Evolutionary conservation across 1,284 basidiomycete genomes (phyloP).

Genomic region (Coniophora puteana): DNA sequence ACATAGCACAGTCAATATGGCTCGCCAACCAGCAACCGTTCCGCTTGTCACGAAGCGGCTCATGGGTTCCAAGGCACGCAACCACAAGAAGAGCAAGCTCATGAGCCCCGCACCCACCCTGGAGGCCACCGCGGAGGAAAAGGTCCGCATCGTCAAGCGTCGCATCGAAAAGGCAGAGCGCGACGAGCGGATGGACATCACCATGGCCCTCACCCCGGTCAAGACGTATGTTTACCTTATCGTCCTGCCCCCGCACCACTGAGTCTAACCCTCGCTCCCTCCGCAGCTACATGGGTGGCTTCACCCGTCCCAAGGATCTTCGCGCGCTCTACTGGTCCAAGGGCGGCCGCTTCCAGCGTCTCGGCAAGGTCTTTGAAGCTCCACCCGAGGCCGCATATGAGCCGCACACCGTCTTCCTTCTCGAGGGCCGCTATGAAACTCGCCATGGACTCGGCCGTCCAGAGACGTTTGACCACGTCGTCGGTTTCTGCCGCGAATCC

Average conservation of each 20-base stretch:
- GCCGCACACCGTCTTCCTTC: conserved; percentile 37
- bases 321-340: conserved; percentile 33
- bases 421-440: conserved; percentile 34
- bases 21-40: too few relatives aligned
- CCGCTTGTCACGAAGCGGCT: not conserved
- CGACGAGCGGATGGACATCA: conserved; percentile 40
- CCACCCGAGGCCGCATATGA: conserved; percentile 34
- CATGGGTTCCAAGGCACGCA: too few relatives aligned
- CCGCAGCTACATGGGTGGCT: conserved; percentile 31
- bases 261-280: conserved; percentile 15
- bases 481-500: conserved; percentile 33
- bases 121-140: conserved; percentile 5
- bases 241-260: not conserved
- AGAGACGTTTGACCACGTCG: conserved; percentile 30
- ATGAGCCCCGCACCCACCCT: too few relatives aligned
- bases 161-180: conserved; percentile 36
- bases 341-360: conserved; percentile 30
- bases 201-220: conserved; percentile 30
- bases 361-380: conserved; percentile 28
- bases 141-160: conserved; percentile 5
- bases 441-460: conserved; percentile 28
- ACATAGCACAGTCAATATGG: too few relatives aligned
- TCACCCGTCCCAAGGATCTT: conserved; percentile 38
- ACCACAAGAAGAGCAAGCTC: too few relatives aligned
- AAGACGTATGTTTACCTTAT: conserved; percentile 21